Evolutionary conservation across 306 rosid genomes (phyloP), one percentile per base, ranked within the genome.

Genomic region (Purshia tridentata): DNA sequence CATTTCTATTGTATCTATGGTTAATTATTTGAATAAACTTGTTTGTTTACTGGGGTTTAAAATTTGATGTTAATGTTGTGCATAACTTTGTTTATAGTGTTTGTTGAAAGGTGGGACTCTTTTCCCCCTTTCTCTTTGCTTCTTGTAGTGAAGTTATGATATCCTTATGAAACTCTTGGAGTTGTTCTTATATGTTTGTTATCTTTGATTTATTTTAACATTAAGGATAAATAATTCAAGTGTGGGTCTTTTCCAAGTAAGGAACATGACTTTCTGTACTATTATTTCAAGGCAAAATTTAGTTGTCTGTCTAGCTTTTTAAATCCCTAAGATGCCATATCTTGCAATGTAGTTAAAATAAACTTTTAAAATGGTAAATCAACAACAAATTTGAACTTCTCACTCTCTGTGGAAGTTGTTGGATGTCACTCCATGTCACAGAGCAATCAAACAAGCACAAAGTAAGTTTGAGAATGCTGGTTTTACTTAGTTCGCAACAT

Each of bases 81-180:
- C 13, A n/a, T 51, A 40, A 9, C 41, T 50, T 49, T 50, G 35
- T 47, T 67, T 67, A 23, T 35, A 37, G 20, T 50, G 55, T 47
- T 48, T 67, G 71, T 47, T 47, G 56, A 35, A 46, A 47, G 56
- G 71, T 23, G 56, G 71, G 56, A 48, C 4, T 46, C 7, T 35
- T 23, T 14, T 9, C 6, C 16, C 59, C 47, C 14, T 29, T 37
- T 65, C 47, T 50, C 55, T 50, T 49, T 4, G 7, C 12, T 35
- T 18, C 42, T 8, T 67, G 8, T 50, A 9, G 47, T 6, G 56
- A 22, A 49, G 29, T 49, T 67, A 12, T 10, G 6, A 5, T 60
- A 50, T 23, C 23, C 56, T 23, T 56, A 10, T 46, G 8, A 16
- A 23, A 22, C 20, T 66, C 3, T 23, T 2, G 20, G 5, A 47